These are phyloP conservation scores for Paratinospora sagittata DNA, from an alignment of 164 flowering plant species.

Conservation along the genomic window DNA sequence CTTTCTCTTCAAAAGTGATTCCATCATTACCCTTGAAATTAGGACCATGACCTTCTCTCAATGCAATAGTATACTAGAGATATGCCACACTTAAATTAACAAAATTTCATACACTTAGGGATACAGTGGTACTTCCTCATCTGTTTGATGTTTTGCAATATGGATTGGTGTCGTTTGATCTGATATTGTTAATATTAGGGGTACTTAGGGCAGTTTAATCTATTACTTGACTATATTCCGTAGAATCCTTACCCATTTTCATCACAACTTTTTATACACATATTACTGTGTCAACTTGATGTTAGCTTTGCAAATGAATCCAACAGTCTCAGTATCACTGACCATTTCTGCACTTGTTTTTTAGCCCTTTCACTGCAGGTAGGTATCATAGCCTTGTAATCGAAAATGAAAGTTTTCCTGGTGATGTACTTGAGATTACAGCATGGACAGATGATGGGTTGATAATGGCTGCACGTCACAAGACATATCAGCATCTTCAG, in stretches of 20 bases:
- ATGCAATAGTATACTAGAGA: neutral
- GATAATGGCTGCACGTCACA: constrained; percentile 94
- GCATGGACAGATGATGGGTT: constrained; percentile 96
- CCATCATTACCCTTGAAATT: neutral
- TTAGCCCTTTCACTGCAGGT: constrained; percentile 84
- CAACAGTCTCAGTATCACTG: neutral
- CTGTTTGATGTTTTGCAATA: neutral
- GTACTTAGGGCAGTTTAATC: too few species aligned
- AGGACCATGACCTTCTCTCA: neutral
- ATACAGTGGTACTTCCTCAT: too few species aligned
- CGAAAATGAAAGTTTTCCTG: constrained; percentile 74
- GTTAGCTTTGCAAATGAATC: neutral
- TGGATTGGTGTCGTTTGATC: neutral
- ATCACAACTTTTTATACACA: neutral
- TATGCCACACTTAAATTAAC: neutral
- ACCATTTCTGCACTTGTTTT: constrained; percentile 4
- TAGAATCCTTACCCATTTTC: neutral
- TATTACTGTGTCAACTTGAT: neutral
- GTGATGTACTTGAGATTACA: constrained; percentile 74
- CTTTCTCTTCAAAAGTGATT: neutral
- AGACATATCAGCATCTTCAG: constrained; percentile 58
- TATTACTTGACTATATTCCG: neutral
- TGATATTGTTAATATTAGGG: neutral
- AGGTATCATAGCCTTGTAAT: constrained; percentile 98
- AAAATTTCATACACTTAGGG: neutral